Evolutionary conservation across 164 flowering plant genomes (phyloP), one percentile per base, ranked within the genome.

Genomic region (Malania oleifera): DNA sequence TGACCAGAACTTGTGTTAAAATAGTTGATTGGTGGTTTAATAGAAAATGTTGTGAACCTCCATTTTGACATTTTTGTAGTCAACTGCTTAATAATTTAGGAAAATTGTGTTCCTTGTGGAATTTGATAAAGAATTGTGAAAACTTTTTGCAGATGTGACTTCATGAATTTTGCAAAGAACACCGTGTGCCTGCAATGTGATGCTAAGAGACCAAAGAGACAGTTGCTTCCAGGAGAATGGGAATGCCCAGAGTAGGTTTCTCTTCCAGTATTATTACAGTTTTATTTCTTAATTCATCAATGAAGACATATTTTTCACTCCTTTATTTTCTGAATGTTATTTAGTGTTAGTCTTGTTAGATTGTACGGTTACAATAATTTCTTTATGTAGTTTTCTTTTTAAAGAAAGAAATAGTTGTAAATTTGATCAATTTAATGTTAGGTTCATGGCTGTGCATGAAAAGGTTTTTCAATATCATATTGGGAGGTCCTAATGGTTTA

Each of bases 211-310:
- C 99, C 99, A 9, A 91, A 95, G 78, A 78, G 97, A 59, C 83
- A 91, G 68, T 70, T 91, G 70, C 97, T 91, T 78, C 99, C 97
- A 34, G 99, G 99, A 69, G 99, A 95, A 75, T 95, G 99, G 99
- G 99, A 95, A 72, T 93, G 99, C 69, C 95, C 99, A 1, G 77
- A 79, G 97, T 93, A 82, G 59, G 96, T 79, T 66, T 61, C 49
- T 35, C 53, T 37, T 24, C 17, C n/a, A 52, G 4, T 37, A 53
- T 22, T 15, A 54, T 38, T 54, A 52, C 20, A 24, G 20, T 52
- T 64, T 59, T 61, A 0, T 22, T 7, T 22, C 6, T 37, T 15
- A 49, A 35, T 25, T n/a, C n/a, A n/a, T n/a, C n/a, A n/a, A n/a
- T n/a, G n/a, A n/a, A n/a, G n/a, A n/a, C n/a, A n/a, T n/a, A n/a